Evolutionary conservation across 176 grass and related monocot genomes (phyloP).

Genomic region (Aegilops speltoides): DNA sequence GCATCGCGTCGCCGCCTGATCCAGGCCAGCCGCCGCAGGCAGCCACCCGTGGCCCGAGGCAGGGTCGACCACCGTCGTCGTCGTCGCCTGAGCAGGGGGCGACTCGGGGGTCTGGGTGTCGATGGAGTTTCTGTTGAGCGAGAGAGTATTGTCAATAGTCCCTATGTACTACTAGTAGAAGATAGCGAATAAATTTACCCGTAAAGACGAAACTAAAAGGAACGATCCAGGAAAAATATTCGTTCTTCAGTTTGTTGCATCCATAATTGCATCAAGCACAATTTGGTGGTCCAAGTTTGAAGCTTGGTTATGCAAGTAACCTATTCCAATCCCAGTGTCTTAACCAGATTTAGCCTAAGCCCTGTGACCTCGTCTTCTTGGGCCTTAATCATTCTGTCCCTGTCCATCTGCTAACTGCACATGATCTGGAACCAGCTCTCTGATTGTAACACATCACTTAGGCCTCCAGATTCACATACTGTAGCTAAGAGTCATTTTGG

Average conservation of each 20-base stretch:
- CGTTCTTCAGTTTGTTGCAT: background rate
- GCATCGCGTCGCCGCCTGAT: no score
- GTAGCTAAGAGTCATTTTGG: background rate
- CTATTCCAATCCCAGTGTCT: background rate
- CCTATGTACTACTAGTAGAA: background rate
- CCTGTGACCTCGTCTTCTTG: background rate
- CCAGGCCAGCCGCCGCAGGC: no score
- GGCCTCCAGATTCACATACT: background rate
- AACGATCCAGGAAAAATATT: background rate
- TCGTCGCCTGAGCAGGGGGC: no score
- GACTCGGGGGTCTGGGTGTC: no score
- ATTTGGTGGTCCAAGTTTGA: background rate
- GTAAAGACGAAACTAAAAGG: no score
- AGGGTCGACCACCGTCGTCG: no score
- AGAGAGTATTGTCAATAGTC: no score
- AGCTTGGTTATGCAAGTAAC: background rate
- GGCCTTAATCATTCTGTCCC: background rate
- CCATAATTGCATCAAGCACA: background rate
- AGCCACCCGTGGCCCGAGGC: no score
- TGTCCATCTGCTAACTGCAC: conserved; percentile 10
- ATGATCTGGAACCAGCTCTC: conserved; percentile 14
- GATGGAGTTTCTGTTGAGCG: no score
- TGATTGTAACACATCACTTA: conserved; percentile 6
- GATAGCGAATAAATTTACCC: no score
- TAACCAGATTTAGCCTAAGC: background rate